phyloP scores from a whole-genome alignment of 1,284 basidiomycete genomes.

The Leccinum fuscescens region DNA sequence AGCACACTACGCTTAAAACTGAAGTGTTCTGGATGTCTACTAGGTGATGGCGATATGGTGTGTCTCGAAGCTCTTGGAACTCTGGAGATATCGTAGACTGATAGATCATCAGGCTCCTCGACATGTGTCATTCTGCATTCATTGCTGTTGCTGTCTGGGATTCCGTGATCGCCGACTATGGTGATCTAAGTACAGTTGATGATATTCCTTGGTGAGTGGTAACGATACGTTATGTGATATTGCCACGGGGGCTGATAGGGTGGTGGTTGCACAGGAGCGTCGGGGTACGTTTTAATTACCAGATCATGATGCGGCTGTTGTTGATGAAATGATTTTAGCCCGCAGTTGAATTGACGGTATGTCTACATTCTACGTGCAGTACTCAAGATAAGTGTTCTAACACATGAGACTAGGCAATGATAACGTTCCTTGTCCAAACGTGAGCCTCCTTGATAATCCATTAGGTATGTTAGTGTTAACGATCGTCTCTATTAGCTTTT shows the following conservation, averaged over 20 bases:
- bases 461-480: not conserved
- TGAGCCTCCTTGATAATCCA: not conserved
- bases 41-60: conserved; percentile 26
- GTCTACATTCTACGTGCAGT: not conserved
- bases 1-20: not conserved
- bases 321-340: conserved; percentile 12
- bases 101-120: conserved; percentile 18
- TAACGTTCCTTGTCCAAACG: conserved; percentile 28
- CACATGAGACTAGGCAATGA: conserved; percentile 14
- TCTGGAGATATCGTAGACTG: not conserved
- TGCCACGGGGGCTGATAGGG: not conserved
- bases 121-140: conserved; percentile 24
- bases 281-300: conserved; percentile 18
- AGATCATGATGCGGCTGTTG: not conserved
- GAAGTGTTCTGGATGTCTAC: not conserved
- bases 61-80: not conserved
- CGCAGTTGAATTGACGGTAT: conserved; percentile 21
- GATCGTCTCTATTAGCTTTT: conserved; percentile 18
- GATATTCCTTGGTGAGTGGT: conserved; percentile 26
- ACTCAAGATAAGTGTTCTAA: conserved; percentile 1
- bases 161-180: conserved; percentile 20
- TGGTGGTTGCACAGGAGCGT: conserved; percentile 19
- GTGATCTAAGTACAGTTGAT: conserved; percentile 9
- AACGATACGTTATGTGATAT: not conserved
- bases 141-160: conserved; percentile 24